A percentile compares a stretch with the other conserved stretches of the same genome.
Evolutionary conservation across 2,329 filamentous ascomycete species (phyloP).

Genomic region (Fusarium sulawesiense): DNA sequence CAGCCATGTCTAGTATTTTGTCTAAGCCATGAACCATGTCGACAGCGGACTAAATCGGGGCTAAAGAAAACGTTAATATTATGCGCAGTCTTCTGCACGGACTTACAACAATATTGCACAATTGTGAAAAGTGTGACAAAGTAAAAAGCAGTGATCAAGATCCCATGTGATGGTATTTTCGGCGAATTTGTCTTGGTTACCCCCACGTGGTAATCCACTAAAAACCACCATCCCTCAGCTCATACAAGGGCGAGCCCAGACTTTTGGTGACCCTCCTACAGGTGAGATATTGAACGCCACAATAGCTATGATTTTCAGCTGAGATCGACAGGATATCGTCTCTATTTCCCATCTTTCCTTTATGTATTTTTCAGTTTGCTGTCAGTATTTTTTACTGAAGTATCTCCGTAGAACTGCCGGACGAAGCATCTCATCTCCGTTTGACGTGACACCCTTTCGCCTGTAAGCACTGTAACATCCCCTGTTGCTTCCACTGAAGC

Average conservation of each 20-base stretch:
- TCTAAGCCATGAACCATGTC: slow-evolving; percentile 29
- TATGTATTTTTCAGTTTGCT: fast-evolving
- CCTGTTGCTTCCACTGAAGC: slow-evolving; percentile 14
- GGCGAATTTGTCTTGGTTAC: slow-evolving; percentile 19
- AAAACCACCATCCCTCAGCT: background rate
- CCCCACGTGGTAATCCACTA: slow-evolving; percentile 38
- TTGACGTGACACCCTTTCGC: background rate
- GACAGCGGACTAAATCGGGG: no score
- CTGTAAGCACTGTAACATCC: slow-evolving; percentile 38
- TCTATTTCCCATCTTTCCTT: no score
- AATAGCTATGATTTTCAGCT: background rate
- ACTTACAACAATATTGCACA: background rate
- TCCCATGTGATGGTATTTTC: slow-evolving; percentile 1
- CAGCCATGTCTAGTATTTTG: slow-evolving; percentile 45
- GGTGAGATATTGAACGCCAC: slow-evolving; percentile 25
- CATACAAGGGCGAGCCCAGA: slow-evolving; percentile 8
- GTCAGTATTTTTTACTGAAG: background rate
- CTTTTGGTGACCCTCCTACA: slow-evolving; percentile 14
- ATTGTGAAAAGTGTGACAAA: slow-evolving; percentile 37
- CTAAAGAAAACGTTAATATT: background rate
- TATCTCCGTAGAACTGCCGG: background rate
- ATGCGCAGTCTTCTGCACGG: background rate
- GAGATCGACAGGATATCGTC: background rate
- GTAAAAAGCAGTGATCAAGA: slow-evolving; percentile 39
- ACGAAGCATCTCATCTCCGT: background rate